Percentiles rank a stretch among this genome's conserved stretches.
Evolutionary conservation across 2,329 filamentous ascomycete genomes (phyloP).

Genomic region (Verticillium klebahnii): DNA sequence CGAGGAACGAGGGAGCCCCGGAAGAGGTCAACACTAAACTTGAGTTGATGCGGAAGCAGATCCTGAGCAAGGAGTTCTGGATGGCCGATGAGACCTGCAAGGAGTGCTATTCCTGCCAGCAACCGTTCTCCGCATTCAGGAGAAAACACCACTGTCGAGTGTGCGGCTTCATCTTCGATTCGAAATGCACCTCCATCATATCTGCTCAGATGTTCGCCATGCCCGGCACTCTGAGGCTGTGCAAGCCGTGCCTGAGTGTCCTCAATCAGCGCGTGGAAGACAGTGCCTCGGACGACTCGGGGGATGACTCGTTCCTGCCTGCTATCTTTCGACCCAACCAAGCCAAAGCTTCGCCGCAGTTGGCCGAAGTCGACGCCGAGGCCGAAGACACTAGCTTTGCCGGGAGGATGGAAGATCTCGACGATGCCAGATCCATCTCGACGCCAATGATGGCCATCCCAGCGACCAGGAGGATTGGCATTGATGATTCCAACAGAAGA

Average conservation of each 20-base stretch:
- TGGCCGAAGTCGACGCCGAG: conserved; percentile 31
- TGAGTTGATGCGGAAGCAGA: conserved; percentile 74
- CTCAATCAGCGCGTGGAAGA: conserved; percentile 80
- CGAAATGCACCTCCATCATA: conserved; percentile 91
- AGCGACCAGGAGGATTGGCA: conserved; percentile 50
- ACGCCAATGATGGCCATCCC: conserved; percentile 70
- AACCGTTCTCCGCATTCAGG: conserved; percentile 86
- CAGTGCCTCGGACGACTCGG: conserved; percentile 82
- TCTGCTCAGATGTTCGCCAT: conserved; percentile 85
- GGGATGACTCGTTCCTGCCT: conserved; percentile 67
- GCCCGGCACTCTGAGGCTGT: conserved; percentile 77
- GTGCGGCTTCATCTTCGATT: conserved; percentile 98
- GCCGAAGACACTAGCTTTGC: conserved; percentile 33
- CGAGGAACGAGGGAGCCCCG: conserved; percentile 49
- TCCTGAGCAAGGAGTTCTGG: conserved; percentile 95
- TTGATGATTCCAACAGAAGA: conserved; percentile 73
- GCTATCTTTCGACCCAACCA: conserved; percentile 55
- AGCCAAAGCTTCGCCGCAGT: conserved; percentile 33
- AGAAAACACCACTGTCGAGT: conserved; percentile 94
- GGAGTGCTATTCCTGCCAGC: conserved; percentile 90
- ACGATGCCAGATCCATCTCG: conserved; percentile 50
- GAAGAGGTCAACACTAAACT: conserved; percentile 57
- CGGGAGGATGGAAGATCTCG: conserved; percentile 36
- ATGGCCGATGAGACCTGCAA: conserved; percentile 99
- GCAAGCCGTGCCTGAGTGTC: conserved; percentile 86